phyloP scores from a whole-genome alignment of 1,139 yeast species.

The Candida labiduridarum region DNA sequence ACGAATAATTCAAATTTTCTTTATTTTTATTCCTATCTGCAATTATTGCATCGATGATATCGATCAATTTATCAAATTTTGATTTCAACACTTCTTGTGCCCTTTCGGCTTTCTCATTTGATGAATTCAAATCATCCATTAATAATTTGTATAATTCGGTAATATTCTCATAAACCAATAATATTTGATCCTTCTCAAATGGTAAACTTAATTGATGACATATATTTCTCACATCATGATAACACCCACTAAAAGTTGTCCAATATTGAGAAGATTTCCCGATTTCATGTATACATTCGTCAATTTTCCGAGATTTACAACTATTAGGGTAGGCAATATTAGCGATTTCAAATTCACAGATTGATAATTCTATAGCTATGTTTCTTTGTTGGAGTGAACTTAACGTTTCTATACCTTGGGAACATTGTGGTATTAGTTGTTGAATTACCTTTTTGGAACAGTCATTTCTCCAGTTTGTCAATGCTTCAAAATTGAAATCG shows the following conservation, averaged over 20 bases:
- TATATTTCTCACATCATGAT: slow-evolving; percentile 47
- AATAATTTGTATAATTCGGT: slow-evolving; percentile 34
- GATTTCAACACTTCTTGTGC: slow-evolving; percentile 15
- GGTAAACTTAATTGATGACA: slow-evolving; percentile 56
- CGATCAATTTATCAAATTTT: slow-evolving; percentile 21
- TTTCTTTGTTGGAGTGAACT: slow-evolving; percentile 29
- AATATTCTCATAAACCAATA: slow-evolving; percentile 48
- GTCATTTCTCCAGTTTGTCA: slow-evolving; percentile 13
- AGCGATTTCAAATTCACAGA: slow-evolving; percentile 58
- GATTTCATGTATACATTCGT: slow-evolving; percentile 40
- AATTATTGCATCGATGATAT: slow-evolving; percentile 14
- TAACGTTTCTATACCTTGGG: slow-evolving; percentile 35
- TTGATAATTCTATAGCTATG: slow-evolving; percentile 52
- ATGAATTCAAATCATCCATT: slow-evolving; percentile 18
- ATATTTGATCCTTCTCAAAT: slow-evolving; percentile 52
- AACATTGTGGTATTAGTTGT: slow-evolving; percentile 30
- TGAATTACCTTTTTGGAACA: slow-evolving; percentile 32
- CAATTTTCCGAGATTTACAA: slow-evolving; percentile 26
- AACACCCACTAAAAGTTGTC: slow-evolving; percentile 64
- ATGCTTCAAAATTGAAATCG: not conserved
- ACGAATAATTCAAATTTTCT: slow-evolving; percentile 13
- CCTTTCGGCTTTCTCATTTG: slow-evolving; percentile 18
- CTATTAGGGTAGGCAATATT: slow-evolving; percentile 34
- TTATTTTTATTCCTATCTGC: slow-evolving; percentile 7
- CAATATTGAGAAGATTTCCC: slow-evolving; percentile 55